Base-by-base conservation (phyloP, 306 rosid species). In the Erythrophleum fordii region DNA sequence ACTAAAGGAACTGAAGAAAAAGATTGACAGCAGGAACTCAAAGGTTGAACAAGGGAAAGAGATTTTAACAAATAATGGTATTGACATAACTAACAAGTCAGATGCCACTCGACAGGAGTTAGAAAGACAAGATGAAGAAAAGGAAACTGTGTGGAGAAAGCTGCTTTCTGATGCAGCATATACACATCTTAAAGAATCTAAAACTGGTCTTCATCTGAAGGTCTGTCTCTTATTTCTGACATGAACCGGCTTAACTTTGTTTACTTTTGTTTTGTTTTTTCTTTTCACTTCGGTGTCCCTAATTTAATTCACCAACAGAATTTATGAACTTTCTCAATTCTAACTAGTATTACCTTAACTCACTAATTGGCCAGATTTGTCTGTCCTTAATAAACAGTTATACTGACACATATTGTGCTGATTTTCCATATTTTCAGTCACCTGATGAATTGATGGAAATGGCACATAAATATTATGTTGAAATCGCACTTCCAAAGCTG, bases 401-500 rank as follows among this genome's bases (percentile, higher is more conserved):
- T 76, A 65, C 71, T 83, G 35, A 75, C 81, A 28, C 78, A 81
- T 35, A 77, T 45, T 62, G 17, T 51, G 46, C 26, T 65, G 62
- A 18, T 79, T 64, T 74, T 76, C 74, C 73, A 46, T 60, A 69
- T 86, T 77, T 82, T 75, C 94, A 95, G 99, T 87, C 91, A 70
- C 99, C 99, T 20, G 90, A 89, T 74, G 98, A 93, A 92, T 90
- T 95, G 89, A 91, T 85, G 88, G 97, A 91, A 78, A 91, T 90
- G 98, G 98, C 99, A 45, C 93, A 93, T 78, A 91, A 77, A 58
- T 95, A 95, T 84, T 95, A 93, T 77, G 87, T 81, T 48, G 99
- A 93, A 80, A 89, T 92, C 42, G 99, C 99, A 70, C 97, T 95
- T 87, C 98, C 98, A 23, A 95, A 95, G 85, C 91, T 95, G 98